Evolutionary conservation across 371 early-diverging fungal species (phyloP), one percentile per base, ranked within the genome.

Genomic region (Haplosporangium sp.): DNA sequence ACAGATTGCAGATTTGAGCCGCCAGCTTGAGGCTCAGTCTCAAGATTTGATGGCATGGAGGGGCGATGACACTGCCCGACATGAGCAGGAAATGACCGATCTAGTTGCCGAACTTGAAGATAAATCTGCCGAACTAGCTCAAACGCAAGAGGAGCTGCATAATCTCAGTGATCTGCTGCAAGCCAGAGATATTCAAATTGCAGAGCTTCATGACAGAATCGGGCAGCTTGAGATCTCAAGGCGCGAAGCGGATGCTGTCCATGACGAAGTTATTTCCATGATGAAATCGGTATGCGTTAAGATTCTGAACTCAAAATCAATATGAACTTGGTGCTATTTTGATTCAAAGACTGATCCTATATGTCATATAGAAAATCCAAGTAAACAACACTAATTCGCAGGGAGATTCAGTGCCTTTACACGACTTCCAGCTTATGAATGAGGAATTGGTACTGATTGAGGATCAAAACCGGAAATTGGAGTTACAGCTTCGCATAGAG

Each of bases 91-190:
- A 38, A 40, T 79, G 4, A 60, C 56, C 0, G 81, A 79, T 20
- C 61, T 79, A 13, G 81, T 79, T 2, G 75, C 57, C 10, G 81
- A 79, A 57, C 59, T 79, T 0, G 71, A 79, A 15, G 81, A 79
- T 44, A 79, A 71, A 65, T 57, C 48, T 5, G 45, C 35, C 10
- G 81, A 79, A 34, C 53, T 79, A 27, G 66, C 47, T 9, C 60
- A 52, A n/a, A 42, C 52, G 4, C 71, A 67, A 50, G 60, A 71
- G 4, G 67, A 71, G 5, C 62, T 69, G 20, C 61, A 42, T 11
- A 45, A 66, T 52, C 39, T 59, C 27, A 61, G 61, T n/a, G 65
- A 40, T 17, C 15, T 67, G 15, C 19, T 74, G 13, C 67, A 74
- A 53, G 45, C 58, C n/a, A 69, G 67, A 42, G 71, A 74, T 17